phyloP scores from a whole-genome alignment of 257 asterid species.

The Ophiorrhiza pumila region DNA sequence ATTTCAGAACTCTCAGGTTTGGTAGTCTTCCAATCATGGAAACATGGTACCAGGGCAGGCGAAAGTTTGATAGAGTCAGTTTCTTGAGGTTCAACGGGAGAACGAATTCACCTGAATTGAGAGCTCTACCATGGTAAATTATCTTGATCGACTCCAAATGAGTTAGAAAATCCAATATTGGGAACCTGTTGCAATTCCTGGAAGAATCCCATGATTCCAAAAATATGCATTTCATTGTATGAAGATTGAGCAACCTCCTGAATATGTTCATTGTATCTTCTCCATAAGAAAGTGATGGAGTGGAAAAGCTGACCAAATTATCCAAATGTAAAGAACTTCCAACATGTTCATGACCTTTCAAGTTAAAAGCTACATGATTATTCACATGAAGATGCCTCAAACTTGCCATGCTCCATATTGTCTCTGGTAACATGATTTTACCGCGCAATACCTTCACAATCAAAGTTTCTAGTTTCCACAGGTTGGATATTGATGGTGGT shows the following conservation, averaged over 20 bases:
- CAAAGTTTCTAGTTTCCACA: no score
- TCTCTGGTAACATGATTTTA: no score
- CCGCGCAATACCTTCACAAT: no score
- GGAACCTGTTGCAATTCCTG: no score
- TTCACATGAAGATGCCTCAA: no score
- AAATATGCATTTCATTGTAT: slow-evolving; percentile 5
- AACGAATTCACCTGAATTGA: no score
- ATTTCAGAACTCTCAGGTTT: not conserved
- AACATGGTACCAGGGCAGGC: not conserved
- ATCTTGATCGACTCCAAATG: no score
- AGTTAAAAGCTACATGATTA: not conserved
- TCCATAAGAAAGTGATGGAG: not conserved
- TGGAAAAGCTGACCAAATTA: slow-evolving; percentile 3
- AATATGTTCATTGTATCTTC: not conserved
- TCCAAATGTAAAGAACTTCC: not conserved
- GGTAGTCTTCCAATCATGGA: not conserved
- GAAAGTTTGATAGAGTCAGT: not conserved
- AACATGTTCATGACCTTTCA: not conserved
- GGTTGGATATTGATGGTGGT: no score
- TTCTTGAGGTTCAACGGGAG: no score
- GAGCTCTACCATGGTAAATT: no score
- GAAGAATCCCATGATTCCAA: not conserved
- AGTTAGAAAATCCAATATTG: no score
- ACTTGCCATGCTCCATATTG: no score
- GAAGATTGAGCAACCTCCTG: slow-evolving; percentile 1